Base-by-base conservation (phyloP, 2,329 filamentous ascomycete species). In the Metarhizium guizhouense region DNA sequence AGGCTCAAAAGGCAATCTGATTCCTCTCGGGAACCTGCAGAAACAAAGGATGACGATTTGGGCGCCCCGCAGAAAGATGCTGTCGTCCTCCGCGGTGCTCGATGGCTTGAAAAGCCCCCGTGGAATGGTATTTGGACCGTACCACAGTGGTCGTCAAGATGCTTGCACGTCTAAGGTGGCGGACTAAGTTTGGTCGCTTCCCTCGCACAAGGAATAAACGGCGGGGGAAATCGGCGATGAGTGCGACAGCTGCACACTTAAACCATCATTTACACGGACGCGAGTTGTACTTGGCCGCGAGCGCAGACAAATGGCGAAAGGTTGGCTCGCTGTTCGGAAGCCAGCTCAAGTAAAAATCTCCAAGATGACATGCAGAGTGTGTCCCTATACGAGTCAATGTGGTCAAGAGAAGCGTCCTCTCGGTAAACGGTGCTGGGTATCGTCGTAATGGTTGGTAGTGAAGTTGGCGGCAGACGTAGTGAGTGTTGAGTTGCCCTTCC, bases 71-170 rank as follows among this genome's bases (percentile, higher is more conserved):
- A 65, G 60, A 54, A 57, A 38, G 10, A 58, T 47, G 43, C 48
- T 47, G 51, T 47, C 36, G 48, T 56, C 54, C 54, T 60, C 54
- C 55, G 55, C 57, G 57, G 47, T 48, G 48, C 57, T 57, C 51
- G 49, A 58, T 57, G 59, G 56, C 58, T 58, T 52, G 58, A 59
- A 56, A 59, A 64, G 59, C 40, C 58, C 49, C 62, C 65, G 70
- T 73, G 67, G 63, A 66, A 74, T 69, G 66, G 65, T 57, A 62
- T 63, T 72, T 70, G 63, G 72, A 76, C 74, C 70, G 67, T 68
- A 65, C 65, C 67, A 70, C 66, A 68, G 63, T 59, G 49, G 61
- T 62, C 63, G 55, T 66, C 56, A 54, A 63, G 60, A 60, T 65
- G 64, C 63, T 57, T 61, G 61, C 16, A 48, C 20, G 32, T 36